Evolutionary conservation across 2,329 filamentous ascomycete species (phyloP).

Genomic region (Diaporthe citriasiana): DNA sequence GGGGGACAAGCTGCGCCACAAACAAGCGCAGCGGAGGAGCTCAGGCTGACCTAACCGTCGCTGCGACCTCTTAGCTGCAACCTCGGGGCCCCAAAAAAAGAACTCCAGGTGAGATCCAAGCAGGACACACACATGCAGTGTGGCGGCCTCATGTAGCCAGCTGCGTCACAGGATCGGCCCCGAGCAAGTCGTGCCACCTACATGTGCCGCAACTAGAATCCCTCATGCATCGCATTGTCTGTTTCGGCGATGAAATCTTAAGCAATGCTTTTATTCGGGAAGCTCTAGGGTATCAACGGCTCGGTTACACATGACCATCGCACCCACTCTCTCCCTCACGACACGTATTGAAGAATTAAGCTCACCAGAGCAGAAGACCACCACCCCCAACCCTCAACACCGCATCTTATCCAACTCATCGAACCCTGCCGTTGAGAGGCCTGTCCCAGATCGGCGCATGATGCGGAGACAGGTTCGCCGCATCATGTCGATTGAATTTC

Average conservation of each 20-base stretch:
- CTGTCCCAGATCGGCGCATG: background rate
- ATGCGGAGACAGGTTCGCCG: background rate
- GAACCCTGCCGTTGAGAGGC: background rate
- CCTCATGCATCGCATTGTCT: background rate
- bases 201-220: too few relatives aligned
- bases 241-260: background rate
- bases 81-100: background rate
- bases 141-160: background rate
- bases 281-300: background rate
- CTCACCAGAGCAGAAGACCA: background rate
- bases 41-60: background rate
- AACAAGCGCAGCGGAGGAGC: background rate
- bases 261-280: background rate
- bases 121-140: background rate
- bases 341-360: background rate
- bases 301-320: background rate
- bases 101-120: background rate
- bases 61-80: background rate
- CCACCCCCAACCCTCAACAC: too few relatives aligned
- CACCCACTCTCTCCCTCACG: background rate
- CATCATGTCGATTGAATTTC: background rate
- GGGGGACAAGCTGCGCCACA: background rate
- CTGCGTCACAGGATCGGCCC: too few relatives aligned
- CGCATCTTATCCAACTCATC: background rate
- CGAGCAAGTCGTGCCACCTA: background rate